A percentile compares a stretch with the other conserved stretches of the same genome.
Evolutionary conservation across 2,329 filamentous ascomycete genomes (phyloP).

Genomic region (Shiraia sp.): DNA sequence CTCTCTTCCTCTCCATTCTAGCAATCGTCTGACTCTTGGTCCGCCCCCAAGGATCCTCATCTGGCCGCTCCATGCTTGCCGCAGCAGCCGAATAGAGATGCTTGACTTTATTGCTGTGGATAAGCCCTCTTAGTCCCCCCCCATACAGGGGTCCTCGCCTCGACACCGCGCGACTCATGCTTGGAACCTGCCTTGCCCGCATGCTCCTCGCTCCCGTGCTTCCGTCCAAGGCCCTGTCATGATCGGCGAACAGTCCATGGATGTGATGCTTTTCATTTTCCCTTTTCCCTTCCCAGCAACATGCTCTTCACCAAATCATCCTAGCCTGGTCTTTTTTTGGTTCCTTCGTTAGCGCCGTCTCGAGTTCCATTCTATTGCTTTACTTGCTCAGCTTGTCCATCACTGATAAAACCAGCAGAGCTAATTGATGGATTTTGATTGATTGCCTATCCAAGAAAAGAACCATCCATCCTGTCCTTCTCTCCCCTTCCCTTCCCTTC

Average conservation of each 20-base stretch:
- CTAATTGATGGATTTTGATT: too few relatives aligned
- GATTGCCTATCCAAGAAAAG: too few relatives aligned
- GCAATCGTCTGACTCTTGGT: conserved; percentile 40
- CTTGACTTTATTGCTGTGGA: conserved; percentile 28
- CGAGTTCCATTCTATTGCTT: background rate
- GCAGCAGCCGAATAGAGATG: conserved; percentile 41
- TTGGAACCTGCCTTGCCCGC: conserved; percentile 3
- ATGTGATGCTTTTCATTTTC: conserved; percentile 23
- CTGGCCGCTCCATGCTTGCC: conserved; percentile 36
- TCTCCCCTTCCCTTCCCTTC: conserved; percentile 6
- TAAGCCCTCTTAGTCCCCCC: conserved; percentile 11
- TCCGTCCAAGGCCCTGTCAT: conserved; percentile 16
- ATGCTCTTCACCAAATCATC: too few relatives aligned
- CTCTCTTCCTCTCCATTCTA: conserved; percentile 27
- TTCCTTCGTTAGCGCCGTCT: conserved; percentile 16
- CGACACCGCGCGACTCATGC: conserved; percentile 3
- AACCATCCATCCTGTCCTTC: conserved; percentile 7
- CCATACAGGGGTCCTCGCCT: background rate
- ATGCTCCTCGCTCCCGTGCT: conserved; percentile 25
- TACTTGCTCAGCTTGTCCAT: too few relatives aligned
- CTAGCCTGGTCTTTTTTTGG: too few relatives aligned
- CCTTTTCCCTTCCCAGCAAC: conserved; percentile 7
- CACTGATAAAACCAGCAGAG: background rate
- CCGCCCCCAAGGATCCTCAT: conserved; percentile 11
- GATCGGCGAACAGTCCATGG: conserved; percentile 28